These are phyloP conservation scores for Alternaria sp. DNA, from an alignment of 2,329 filamentous ascomycete genomes.

Conservation along the genomic window DNA sequence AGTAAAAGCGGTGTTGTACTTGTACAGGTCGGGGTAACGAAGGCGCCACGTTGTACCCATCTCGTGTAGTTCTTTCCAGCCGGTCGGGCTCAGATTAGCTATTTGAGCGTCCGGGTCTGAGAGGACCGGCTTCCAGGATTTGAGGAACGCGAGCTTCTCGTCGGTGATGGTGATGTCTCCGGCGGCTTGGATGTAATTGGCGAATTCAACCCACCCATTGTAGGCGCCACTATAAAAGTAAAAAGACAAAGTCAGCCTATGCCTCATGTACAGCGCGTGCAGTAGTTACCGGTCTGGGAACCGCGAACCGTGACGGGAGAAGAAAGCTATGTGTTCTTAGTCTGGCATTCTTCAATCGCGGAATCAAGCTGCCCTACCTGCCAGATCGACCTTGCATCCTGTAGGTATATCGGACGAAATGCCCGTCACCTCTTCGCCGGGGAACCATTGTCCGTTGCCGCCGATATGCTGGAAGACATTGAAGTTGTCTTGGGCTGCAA, in stretches of 20 bases:
- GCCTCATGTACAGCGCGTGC: neutral
- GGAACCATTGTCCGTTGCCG: constrained; percentile 50
- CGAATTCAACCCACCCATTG: constrained; percentile 57
- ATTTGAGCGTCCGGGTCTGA: constrained; percentile 63
- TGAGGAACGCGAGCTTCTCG: constrained; percentile 61
- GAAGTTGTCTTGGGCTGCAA: constrained; percentile 31
- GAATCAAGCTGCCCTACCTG: constrained; percentile 20
- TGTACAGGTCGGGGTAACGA: constrained; percentile 58
- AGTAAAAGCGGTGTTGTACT: constrained; percentile 58
- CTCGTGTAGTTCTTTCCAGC: constrained; percentile 66
- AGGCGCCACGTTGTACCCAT: constrained; percentile 59
- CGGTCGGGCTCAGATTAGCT: constrained; percentile 64
- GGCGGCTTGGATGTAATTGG: constrained; percentile 58
- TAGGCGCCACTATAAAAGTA: constrained; percentile 58
- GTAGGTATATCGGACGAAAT: constrained; percentile 62
- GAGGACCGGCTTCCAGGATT: constrained; percentile 64
- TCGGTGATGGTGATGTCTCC: constrained; percentile 58
- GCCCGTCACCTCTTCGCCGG: constrained; percentile 57
- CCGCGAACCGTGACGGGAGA: constrained; percentile 67
- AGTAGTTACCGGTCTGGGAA: constrained; percentile 58
- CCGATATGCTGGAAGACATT: constrained; percentile 46
- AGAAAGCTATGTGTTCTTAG: constrained; percentile 52
- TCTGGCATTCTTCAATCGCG: neutral
- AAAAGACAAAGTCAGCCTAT: neutral
- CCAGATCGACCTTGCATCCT: constrained; percentile 65